phyloP scores from a whole-genome alignment of 1,139 yeast species.

The Candida sojae region DNA sequence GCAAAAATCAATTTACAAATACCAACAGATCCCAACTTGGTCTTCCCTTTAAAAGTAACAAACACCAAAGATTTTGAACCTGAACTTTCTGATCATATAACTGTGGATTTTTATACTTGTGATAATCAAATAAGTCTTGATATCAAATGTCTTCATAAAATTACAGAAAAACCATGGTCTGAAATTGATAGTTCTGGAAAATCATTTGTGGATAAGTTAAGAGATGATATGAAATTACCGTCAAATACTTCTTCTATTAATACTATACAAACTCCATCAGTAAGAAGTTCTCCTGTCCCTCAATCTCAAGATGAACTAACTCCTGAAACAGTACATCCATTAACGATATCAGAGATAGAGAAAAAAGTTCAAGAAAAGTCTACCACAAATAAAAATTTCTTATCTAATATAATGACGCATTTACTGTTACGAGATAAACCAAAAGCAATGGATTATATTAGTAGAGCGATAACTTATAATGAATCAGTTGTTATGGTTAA shows the following conservation, averaged over 20 bases:
- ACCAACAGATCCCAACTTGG: slow-evolving; percentile 44
- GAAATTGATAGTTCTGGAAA: slow-evolving; percentile 35
- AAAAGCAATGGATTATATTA: slow-evolving; percentile 44
- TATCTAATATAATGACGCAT: slow-evolving; percentile 29
- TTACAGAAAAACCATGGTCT: slow-evolving; percentile 47
- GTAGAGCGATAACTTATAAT: slow-evolving; percentile 46
- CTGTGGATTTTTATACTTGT: slow-evolving; percentile 43
- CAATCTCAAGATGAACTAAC: neutral
- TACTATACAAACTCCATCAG: neutral
- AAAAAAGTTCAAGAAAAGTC: slow-evolving; percentile 7
- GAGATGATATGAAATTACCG: slow-evolving; percentile 44
- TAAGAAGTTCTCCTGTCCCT: neutral
- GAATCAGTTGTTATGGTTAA: slow-evolving; percentile 44
- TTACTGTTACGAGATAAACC: slow-evolving; percentile 34
- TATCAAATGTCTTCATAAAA: slow-evolving; percentile 37
- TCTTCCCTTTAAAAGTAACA: slow-evolving; percentile 40
- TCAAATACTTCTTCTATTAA: slow-evolving; percentile 10
- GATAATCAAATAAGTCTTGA: slow-evolving; percentile 51
- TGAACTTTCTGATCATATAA: slow-evolving; percentile 28
- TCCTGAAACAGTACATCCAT: slow-evolving; percentile 7
- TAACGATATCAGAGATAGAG: slow-evolving; percentile 11
- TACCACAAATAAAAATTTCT: slow-evolving; percentile 10
- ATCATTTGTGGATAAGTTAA: slow-evolving; percentile 41
- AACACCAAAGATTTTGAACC: slow-evolving; percentile 33
- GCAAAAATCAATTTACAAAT: slow-evolving; percentile 43